Percentiles rank a stretch among this genome's conserved stretches.
Evolutionary conservation across 805 yeast genomes (phyloP).

Genomic region (Cyberlindnera samutprakarnensis): DNA sequence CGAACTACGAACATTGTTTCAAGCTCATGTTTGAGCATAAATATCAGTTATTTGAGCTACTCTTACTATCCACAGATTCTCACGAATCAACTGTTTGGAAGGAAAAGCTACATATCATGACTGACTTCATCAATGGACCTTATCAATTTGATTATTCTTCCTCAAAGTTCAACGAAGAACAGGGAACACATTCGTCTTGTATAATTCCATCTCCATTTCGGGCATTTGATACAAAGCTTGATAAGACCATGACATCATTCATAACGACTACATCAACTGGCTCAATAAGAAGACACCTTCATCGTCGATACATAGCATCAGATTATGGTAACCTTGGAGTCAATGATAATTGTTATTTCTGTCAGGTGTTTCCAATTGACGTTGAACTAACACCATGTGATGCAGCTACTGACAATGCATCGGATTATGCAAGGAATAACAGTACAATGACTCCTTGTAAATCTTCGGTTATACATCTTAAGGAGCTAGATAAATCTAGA

Average conservation of each 20-base stretch:
- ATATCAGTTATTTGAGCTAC: constrained; percentile 36
- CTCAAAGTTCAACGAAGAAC: constrained; percentile 17
- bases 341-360: constrained; percentile 20
- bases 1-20: constrained; percentile 26
- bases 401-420: too few species aligned
- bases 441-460: too few species aligned
- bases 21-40: constrained; percentile 41
- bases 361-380: constrained; percentile 18
- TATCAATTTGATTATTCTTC: constrained; percentile 24
- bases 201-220: constrained; percentile 15
- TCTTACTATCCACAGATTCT: constrained; percentile 26
- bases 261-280: too few species aligned
- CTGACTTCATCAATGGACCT: constrained; percentile 26
- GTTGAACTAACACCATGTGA: constrained; percentile 10
- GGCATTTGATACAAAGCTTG: constrained; percentile 18
- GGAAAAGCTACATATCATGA: constrained; percentile 24
- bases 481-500: constrained; percentile 15
- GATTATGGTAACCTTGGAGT: constrained; percentile 2
- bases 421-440: too few species aligned
- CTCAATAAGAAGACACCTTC: too few species aligned
- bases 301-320: constrained; percentile 2
- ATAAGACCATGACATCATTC: too few species aligned
- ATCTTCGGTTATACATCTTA: constrained; percentile 11
- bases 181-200: constrained; percentile 15
- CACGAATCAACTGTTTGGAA: constrained; percentile 37